Evolutionary conservation across 805 yeast species (phyloP).

Genomic region (Tetrapisispora taiwanensis): DNA sequence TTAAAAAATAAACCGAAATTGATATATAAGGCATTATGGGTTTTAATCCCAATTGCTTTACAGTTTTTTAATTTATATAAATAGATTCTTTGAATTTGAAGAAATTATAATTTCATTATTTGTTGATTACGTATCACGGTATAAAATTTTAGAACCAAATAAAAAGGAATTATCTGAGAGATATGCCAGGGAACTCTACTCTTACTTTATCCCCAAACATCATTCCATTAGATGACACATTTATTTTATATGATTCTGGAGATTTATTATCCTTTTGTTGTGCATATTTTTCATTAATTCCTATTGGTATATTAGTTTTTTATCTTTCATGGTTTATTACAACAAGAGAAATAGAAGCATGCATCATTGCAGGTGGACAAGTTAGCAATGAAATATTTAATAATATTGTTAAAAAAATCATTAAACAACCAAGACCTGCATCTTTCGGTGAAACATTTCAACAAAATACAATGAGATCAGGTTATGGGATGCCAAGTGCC

Average conservation of each 20-base stretch:
- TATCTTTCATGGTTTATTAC: slow-evolving; percentile 76
- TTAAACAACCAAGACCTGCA: slow-evolving; percentile 71
- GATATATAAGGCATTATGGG: too few relatives aligned
- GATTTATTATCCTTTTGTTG: slow-evolving; percentile 49
- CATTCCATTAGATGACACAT: slow-evolving; percentile 76
- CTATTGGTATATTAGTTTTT: slow-evolving; percentile 67
- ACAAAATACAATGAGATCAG: slow-evolving; percentile 37
- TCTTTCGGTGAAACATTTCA: slow-evolving; percentile 29
- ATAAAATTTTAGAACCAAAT: too few relatives aligned
- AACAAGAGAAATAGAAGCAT: slow-evolving; percentile 78
- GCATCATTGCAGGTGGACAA: slow-evolving; percentile 78
- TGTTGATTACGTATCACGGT: too few relatives aligned
- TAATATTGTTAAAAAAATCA: slow-evolving; percentile 49
- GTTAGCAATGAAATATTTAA: slow-evolving; percentile 66
- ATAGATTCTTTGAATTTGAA: too few relatives aligned
- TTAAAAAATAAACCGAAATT: too few relatives aligned
- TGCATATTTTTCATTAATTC: slow-evolving; percentile 71
- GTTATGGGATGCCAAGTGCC: slow-evolving; percentile 95
- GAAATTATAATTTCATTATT: too few relatives aligned
- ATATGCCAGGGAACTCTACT: neutral
- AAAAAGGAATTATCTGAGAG: too few relatives aligned
- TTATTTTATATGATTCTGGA: slow-evolving; percentile 63
- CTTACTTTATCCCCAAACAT: slow-evolving; percentile 13
- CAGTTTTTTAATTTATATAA: too few relatives aligned
- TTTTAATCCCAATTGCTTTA: too few relatives aligned